Evolutionary conservation across 345 rosid species (phyloP).

Genomic region (Leavenworthia alabamica): DNA sequence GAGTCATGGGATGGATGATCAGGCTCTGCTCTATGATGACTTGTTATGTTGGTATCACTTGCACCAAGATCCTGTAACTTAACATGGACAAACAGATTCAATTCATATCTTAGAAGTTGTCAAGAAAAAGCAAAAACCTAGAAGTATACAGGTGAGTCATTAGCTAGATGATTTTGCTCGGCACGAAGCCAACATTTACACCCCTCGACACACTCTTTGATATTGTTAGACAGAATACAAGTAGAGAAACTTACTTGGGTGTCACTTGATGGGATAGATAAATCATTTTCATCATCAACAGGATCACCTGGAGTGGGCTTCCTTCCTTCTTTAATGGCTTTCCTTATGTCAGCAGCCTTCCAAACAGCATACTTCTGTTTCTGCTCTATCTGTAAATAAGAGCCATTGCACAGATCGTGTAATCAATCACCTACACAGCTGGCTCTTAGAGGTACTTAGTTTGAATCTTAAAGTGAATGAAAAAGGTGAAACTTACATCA

Average conservation of each 20-base stretch:
- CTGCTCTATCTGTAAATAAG: slow-evolving; percentile 39
- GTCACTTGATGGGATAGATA: slow-evolving; percentile 41
- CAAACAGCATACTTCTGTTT: slow-evolving; percentile 95
- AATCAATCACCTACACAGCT: background rate
- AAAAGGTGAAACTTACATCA: slow-evolving; percentile 57
- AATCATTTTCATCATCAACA: slow-evolving; percentile 57
- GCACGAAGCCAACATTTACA: background rate
- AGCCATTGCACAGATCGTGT: background rate
- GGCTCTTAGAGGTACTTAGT: background rate
- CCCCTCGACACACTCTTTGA: background rate
- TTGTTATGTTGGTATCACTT: slow-evolving; percentile 34
- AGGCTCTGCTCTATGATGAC: slow-evolving; percentile 41
- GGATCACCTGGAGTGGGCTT: slow-evolving; percentile 89
- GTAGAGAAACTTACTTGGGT: slow-evolving; percentile 26
- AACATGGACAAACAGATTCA: background rate
- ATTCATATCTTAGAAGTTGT: background rate
- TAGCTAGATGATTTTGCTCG: background rate
- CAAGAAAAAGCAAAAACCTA: background rate
- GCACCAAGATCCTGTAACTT: slow-evolving; percentile 54
- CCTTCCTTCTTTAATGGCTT: slow-evolving; percentile 93
- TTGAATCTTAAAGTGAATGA: background rate
- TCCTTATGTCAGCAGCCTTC: slow-evolving; percentile 84
- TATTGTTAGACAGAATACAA: background rate
- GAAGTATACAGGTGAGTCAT: background rate
- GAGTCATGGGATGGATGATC: slow-evolving; percentile 44